These are phyloP conservation scores for Rhododendron ovatum DNA, from an alignment of 148 eudicot genomes.

Conservation along the genomic window DNA sequence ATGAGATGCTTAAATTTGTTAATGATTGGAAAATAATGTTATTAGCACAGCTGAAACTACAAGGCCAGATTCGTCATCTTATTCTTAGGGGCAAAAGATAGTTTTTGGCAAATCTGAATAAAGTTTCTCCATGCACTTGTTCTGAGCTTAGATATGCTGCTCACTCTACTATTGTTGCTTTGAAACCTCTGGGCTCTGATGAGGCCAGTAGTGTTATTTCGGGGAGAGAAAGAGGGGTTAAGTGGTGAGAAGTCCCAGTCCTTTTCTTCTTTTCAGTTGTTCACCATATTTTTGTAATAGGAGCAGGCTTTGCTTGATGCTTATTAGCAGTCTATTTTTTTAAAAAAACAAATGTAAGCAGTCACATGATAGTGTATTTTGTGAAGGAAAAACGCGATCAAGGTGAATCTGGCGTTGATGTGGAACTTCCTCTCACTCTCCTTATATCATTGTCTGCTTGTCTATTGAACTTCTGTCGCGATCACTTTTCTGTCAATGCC, in stretches of 20 bases:
- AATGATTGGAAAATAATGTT: neutral
- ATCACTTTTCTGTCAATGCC: neutral
- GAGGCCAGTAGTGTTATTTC: neutral
- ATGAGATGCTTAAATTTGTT: neutral
- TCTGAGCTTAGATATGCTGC: neutral
- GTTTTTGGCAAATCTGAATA: neutral
- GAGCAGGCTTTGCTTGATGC: neutral
- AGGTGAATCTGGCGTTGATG: neutral
- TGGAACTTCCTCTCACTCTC: neutral
- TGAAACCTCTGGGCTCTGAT: neutral
- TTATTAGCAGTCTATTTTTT: neutral
- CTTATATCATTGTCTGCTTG: neutral
- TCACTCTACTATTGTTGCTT: neutral
- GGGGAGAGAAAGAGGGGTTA: neutral
- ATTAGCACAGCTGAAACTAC: neutral
- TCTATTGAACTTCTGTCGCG: neutral
- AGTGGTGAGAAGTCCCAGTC: neutral
- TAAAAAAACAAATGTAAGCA: too few relatives aligned
- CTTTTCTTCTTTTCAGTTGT: neutral
- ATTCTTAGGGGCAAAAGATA: neutral
- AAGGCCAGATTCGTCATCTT: neutral
- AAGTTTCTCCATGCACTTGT: constrained; percentile 6
- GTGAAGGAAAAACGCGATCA: neutral
- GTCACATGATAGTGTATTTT: neutral
- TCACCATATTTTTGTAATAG: neutral